Evolutionary conservation across 1,284 basidiomycete species (phyloP).

Genomic region (Entoloma clypeatum): DNA sequence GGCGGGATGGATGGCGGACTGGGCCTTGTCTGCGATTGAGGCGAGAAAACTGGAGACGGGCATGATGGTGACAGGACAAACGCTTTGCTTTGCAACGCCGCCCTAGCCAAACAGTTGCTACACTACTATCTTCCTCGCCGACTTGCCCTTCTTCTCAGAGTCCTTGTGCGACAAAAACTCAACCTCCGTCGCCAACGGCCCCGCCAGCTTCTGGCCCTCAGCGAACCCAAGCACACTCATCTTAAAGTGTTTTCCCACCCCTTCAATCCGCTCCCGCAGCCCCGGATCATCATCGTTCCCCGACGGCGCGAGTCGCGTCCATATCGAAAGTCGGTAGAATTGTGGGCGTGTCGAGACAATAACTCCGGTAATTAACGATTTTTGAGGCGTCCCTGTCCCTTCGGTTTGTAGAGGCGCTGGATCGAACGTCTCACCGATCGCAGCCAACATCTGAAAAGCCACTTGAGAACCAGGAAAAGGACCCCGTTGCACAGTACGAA

Average conservation of each 20-base stretch:
- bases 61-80: constrained; percentile 38
- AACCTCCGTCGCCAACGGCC: constrained; percentile 86
- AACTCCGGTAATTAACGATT: constrained; percentile 88
- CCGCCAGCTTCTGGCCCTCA: constrained; percentile 71
- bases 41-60: constrained; percentile 57
- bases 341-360: constrained; percentile 93
- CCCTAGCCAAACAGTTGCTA: constrained; percentile 35
- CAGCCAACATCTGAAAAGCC: constrained; percentile 83
- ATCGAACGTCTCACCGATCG: constrained; percentile 96
- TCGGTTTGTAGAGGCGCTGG: constrained; percentile 63
- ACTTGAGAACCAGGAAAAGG: neutral
- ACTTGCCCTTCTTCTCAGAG: constrained; percentile 91
- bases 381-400: constrained; percentile 41
- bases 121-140: constrained; percentile 74
- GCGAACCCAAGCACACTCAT: constrained; percentile 80
- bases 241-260: constrained; percentile 82
- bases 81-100: constrained; percentile 9
- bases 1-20: constrained; percentile 57
- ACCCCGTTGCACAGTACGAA: constrained; percentile 34
- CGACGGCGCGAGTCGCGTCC: constrained; percentile 83
- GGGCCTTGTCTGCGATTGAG: constrained; percentile 69
- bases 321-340: constrained; percentile 96
- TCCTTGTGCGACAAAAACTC: constrained; percentile 95
- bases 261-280: constrained; percentile 69
- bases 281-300: constrained; percentile 49